phyloP scores from a whole-genome alignment of 768 basidiomycete species.

The Calocera viscosa region DNA sequence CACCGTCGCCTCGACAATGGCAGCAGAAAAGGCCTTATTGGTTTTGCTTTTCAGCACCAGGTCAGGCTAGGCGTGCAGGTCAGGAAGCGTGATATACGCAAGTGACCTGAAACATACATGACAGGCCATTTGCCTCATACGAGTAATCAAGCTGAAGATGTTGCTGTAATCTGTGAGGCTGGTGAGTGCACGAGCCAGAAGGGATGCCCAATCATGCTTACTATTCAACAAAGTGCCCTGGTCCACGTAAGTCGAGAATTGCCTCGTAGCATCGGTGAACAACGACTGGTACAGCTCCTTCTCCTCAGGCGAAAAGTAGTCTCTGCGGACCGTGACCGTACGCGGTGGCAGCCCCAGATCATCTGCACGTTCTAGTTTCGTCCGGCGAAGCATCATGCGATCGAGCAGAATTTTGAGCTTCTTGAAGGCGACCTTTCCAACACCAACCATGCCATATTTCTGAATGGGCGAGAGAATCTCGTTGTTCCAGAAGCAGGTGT shows the following conservation, averaged over 20 bases:
- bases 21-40: conserved; percentile 38
- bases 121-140: conserved; percentile 93
- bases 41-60: conserved; percentile 80
- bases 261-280: conserved; percentile 84
- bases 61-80: conserved; percentile 44
- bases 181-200: not conserved
- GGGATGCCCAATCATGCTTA: conserved; percentile 33
- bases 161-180: conserved; percentile 65
- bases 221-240: conserved; percentile 87
- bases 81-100: not conserved
- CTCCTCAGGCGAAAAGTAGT: conserved; percentile 93
- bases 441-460: conserved; percentile 68
- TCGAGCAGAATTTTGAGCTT: conserved; percentile 82
- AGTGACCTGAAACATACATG: conserved; percentile 31
- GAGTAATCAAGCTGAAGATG: conserved; percentile 78
- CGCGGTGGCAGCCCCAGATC: conserved; percentile 91
- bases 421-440: conserved; percentile 75
- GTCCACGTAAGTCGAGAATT: conserved; percentile 80
- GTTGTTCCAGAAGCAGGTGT: conserved; percentile 96
- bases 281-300: conserved; percentile 87
- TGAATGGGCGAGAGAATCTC: conserved; percentile 95
- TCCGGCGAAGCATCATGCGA: conserved; percentile 88
- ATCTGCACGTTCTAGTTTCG: conserved; percentile 90
- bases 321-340: conserved; percentile 72
- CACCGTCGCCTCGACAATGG: conserved; percentile 61